Percentiles rank a stretch among this genome's conserved stretches.
phyloP scores from a whole-genome alignment of 2,329 filamentous ascomycete species.

The Aspergillus fischeri region DNA sequence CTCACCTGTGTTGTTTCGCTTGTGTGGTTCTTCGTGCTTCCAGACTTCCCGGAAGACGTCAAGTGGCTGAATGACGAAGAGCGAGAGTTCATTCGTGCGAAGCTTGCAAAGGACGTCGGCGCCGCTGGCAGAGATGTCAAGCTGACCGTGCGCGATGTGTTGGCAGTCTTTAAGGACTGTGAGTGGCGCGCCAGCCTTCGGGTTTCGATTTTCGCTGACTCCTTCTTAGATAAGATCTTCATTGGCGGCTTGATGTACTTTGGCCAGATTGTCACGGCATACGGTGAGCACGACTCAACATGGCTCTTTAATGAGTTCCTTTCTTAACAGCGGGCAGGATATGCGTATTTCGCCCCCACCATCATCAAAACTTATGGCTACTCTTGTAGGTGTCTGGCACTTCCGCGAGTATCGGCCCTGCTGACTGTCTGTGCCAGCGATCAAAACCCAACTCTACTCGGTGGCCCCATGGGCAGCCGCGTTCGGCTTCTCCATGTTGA shows the following conservation, averaged over 20 bases:
- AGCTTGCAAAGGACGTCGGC: constrained; percentile 66
- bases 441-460: constrained; percentile 49
- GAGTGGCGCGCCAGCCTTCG: constrained; percentile 6
- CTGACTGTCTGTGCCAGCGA: constrained; percentile 30
- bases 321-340: constrained; percentile 39
- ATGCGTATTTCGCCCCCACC: constrained; percentile 71
- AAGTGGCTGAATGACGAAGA: constrained; percentile 71
- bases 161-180: constrained; percentile 65
- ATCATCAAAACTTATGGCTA: constrained; percentile 68
- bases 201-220: constrained; percentile 11
- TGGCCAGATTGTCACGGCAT: constrained; percentile 71
- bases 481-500: constrained; percentile 72
- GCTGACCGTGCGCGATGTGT: constrained; percentile 57
- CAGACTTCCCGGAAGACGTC: constrained; percentile 69
- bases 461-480: constrained; percentile 64
- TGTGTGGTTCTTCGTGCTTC: constrained; percentile 61
- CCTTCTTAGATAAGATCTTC: constrained; percentile 55
- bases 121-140: constrained; percentile 59
- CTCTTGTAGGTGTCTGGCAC: constrained; percentile 29
- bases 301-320: not conserved
- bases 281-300: constrained; percentile 41
- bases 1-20: constrained; percentile 61
- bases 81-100: constrained; percentile 60
- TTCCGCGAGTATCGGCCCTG: not conserved
- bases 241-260: constrained; percentile 78